A percentile compares a stretch with the other conserved stretches of the same genome.
phyloP scores from a whole-genome alignment of 2,329 filamentous ascomycete species.

The Chaetomium sp. region DNA sequence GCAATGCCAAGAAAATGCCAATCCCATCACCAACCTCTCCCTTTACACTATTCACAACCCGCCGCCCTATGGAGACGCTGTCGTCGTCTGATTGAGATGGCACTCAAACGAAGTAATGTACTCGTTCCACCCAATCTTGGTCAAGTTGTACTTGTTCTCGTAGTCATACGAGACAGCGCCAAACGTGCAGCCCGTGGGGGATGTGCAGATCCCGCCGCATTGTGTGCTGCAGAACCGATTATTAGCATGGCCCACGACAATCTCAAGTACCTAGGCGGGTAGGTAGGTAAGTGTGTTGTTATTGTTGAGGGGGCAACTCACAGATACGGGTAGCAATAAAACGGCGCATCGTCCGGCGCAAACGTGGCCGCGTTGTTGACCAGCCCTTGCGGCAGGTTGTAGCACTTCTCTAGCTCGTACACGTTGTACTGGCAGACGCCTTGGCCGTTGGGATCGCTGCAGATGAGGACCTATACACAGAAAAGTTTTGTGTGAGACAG shows the following conservation, averaged over 20 bases:
- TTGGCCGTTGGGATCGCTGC: conserved; percentile 44
- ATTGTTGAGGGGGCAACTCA: conserved; percentile 5
- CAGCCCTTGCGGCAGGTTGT: conserved; percentile 38
- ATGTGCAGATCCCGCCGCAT: conserved; percentile 42
- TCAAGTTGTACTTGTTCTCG: conserved; percentile 42
- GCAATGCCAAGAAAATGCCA: background rate
- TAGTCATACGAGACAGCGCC: conserved; percentile 41
- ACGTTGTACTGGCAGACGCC: conserved; percentile 39
- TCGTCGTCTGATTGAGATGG: conserved; percentile 16
- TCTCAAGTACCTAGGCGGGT: too few relatives aligned
- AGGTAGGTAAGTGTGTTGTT: too few relatives aligned
- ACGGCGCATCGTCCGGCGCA: conserved; percentile 43
- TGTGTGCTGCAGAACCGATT: conserved; percentile 13
- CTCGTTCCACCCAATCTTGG: conserved; percentile 39
- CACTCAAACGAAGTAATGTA: conserved; percentile 34
- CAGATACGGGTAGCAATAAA: conserved; percentile 42
- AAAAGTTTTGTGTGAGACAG: background rate
- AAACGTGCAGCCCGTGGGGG: conserved; percentile 47
- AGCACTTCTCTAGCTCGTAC: conserved; percentile 39
- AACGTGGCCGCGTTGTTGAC: conserved; percentile 42
- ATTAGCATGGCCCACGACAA: background rate
- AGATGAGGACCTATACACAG: conserved; percentile 35
- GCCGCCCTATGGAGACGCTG: background rate
- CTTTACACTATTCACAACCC: background rate
- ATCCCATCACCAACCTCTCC: background rate